Percentiles rank a stretch among this genome's conserved stretches.
Conservation (phyloP, 371 early-diverging fungal genomes). For the Mucor ambiguus region DNA sequence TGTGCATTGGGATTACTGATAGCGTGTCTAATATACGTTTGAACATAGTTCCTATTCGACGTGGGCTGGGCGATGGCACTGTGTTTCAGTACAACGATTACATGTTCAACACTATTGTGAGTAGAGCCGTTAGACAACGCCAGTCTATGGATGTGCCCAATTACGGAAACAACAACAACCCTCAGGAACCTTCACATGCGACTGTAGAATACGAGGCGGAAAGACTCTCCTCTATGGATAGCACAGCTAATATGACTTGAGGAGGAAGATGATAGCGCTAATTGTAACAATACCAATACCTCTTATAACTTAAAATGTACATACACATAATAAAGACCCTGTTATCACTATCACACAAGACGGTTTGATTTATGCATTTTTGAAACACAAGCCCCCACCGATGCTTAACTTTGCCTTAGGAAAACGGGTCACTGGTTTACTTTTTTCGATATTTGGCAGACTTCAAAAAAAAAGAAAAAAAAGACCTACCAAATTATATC, state of each 20-base stretch:
- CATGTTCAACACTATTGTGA: conserved; percentile 42
- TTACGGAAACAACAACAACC: conserved; percentile 7
- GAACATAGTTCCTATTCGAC: conserved; percentile 37
- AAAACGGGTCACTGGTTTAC: neutral
- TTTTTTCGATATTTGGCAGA: conserved; percentile 4
- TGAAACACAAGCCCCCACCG: neutral
- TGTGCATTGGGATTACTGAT: neutral
- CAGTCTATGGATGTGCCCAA: conserved; percentile 8
- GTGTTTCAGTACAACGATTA: conserved; percentile 53
- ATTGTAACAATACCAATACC: conserved; percentile 1
- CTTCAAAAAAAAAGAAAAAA: no score
- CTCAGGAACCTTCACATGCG: neutral
- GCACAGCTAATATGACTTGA: conserved; percentile 21
- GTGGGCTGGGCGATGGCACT: conserved; percentile 52
- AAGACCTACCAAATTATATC: neutral
- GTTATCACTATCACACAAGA: neutral
- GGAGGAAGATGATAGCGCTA: no score
- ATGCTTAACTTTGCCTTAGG: neutral
- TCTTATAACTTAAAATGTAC: neutral
- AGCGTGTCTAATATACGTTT: neutral
- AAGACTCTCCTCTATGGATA: conserved; percentile 21
- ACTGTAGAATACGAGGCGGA: conserved; percentile 12
- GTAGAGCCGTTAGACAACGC: conserved; percentile 47
- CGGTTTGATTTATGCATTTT: neutral
- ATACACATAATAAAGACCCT: neutral